Percentiles rank a stretch among this genome's conserved stretches.
These are phyloP conservation scores for Aspergillus bombycis DNA, from an alignment of 2,329 filamentous ascomycete species.

Conservation along the genomic window DNA sequence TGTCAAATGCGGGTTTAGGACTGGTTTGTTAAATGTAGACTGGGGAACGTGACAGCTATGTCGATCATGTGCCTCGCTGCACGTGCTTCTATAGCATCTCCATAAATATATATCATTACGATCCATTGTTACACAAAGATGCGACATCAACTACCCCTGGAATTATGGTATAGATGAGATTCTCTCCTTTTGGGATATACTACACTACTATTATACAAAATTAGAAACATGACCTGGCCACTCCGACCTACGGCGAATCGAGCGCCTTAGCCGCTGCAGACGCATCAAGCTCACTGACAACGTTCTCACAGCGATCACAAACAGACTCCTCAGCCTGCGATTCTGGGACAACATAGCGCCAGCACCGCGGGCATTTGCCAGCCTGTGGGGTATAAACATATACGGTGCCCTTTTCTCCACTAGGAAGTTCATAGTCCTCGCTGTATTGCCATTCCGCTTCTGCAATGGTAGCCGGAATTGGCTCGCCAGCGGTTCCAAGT, in stretches of 20 bases:
- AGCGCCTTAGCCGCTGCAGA: background rate
- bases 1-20: background rate
- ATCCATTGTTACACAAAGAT: background rate
- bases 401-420: conserved; percentile 36
- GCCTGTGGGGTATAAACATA: conserved; percentile 53
- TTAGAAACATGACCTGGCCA: background rate
- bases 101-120: background rate
- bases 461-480: conserved; percentile 29
- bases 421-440: conserved; percentile 43
- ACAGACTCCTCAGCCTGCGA: conserved; percentile 59
- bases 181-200: background rate
- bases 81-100: background rate
- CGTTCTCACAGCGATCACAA: conserved; percentile 73
- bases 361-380: conserved; percentile 84
- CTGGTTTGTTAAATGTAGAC: background rate
- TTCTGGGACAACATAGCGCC: conserved; percentile 74
- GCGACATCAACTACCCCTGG: background rate
- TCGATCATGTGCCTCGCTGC: background rate
- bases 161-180: background rate
- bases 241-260: background rate
- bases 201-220: background rate
- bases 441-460: conserved; percentile 48
- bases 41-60: background rate
- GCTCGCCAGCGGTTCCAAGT: conserved; percentile 44
- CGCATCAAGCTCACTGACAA: conserved; percentile 52